phyloP scores from a whole-genome alignment of 768 basidiomycete species.

The Termitomyces sp. region DNA sequence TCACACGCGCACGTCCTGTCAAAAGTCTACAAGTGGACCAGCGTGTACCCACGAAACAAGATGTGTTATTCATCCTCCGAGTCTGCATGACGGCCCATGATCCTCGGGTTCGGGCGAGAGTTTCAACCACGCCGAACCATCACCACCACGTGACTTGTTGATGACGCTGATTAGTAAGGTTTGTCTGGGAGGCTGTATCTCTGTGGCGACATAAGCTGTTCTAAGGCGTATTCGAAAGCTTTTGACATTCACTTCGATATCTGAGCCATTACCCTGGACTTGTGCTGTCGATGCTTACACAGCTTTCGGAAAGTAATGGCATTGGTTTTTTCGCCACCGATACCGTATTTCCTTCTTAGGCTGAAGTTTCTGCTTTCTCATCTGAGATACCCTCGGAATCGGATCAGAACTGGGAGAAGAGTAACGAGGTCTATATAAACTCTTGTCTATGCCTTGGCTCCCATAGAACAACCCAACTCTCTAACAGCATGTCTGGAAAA shows the following conservation, averaged over 20 bases:
- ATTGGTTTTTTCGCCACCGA: too few species aligned
- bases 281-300: background rate
- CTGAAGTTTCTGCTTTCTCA: background rate
- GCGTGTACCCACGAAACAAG: background rate
- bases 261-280: background rate
- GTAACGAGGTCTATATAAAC: conserved; percentile 6
- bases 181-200: background rate
- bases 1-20: background rate
- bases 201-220: too few species aligned
- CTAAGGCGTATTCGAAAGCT: too few species aligned
- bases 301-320: too few species aligned
- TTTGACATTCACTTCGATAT: background rate
- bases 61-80: background rate
- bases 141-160: background rate
- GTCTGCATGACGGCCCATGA: background rate
- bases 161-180: background rate
- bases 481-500: conserved; percentile 14
- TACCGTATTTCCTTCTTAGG: too few species aligned
- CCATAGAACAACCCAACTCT: background rate
- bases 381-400: background rate
- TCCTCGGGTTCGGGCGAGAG: too few species aligned
- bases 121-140: background rate
- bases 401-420: background rate
- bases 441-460: background rate
- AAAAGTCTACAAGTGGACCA: background rate